phyloP scores from a whole-genome alignment of 257 asterid species.

The Lavandula angustifolia region DNA sequence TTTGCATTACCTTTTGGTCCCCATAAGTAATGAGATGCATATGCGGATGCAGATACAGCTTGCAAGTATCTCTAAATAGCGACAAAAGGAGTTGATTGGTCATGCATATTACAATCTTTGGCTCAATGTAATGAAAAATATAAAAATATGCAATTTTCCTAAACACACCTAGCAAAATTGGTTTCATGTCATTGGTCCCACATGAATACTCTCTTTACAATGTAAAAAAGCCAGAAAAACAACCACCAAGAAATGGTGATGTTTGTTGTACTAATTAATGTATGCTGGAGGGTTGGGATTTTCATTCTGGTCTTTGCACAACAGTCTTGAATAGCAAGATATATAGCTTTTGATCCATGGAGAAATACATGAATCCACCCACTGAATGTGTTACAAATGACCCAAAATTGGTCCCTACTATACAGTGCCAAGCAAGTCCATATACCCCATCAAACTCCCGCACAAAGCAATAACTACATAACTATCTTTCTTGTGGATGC shows the following conservation, averaged over 20 bases:
- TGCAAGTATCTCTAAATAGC: conserved; percentile 15
- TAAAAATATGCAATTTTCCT: too few species aligned
- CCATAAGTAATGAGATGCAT: conserved; percentile 26
- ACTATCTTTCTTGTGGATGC: background rate
- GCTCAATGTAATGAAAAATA: too few species aligned
- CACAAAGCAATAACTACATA: conserved; percentile 31
- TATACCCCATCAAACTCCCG: conserved; percentile 85
- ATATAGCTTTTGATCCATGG: conserved; percentile 80
- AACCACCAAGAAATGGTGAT: conserved; percentile 27
- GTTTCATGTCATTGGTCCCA: too few species aligned
- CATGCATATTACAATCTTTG: conserved; percentile 13
- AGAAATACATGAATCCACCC: conserved; percentile 82
- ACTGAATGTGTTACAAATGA: conserved; percentile 86
- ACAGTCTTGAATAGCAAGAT: conserved; percentile 78
- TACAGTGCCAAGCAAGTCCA: conserved; percentile 95
- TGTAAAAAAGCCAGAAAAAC: background rate
- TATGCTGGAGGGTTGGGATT: background rate
- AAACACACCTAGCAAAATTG: too few species aligned
- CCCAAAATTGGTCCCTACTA: conserved; percentile 83
- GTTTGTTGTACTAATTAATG: conserved; percentile 6
- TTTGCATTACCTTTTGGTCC: conserved; percentile 25
- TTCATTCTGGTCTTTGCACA: conserved; percentile 69
- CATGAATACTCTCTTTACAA: too few species aligned
- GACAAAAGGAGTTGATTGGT: conserved; percentile 31
- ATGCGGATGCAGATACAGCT: conserved; percentile 13